These are phyloP conservation scores for Diddensiella transvaalensis DNA, from an alignment of 805 yeast genomes.

Conservation along the genomic window DNA sequence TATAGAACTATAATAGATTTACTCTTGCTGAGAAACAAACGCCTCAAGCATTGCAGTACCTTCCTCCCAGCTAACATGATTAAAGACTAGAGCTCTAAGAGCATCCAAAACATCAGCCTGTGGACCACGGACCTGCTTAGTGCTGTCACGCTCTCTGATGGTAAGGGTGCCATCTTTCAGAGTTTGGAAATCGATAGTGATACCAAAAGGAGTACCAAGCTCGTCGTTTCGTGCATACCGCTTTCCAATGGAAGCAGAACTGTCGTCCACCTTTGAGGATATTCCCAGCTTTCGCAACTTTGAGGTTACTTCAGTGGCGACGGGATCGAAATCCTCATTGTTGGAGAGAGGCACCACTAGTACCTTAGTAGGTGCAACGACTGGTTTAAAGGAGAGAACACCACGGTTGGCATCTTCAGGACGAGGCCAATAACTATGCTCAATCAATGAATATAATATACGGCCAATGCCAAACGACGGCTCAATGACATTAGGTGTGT, in stretches of 20 bases:
- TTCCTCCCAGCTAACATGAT: conserved; percentile 76
- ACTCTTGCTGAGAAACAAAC: conserved; percentile 63
- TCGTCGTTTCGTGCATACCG: conserved; percentile 98
- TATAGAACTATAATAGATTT: too few relatives aligned
- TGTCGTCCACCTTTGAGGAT: conserved; percentile 94
- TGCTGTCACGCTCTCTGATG: conserved; percentile 94
- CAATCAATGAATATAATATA: conserved; percentile 86
- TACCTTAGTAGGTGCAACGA: conserved; percentile 97
- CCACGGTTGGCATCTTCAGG: conserved; percentile 86
- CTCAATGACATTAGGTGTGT: conserved; percentile 94
- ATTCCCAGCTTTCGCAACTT: conserved; percentile 74
- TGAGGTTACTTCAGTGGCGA: conserved; percentile 64
- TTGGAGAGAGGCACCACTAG: conserved; percentile 89
- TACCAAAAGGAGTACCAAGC: conserved; percentile 97
- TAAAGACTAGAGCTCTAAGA: conserved; percentile 69
- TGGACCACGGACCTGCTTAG: conserved; percentile 93
- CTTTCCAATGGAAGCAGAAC: conserved; percentile 96
- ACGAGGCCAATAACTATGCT: conserved; percentile 93
- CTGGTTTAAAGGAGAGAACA: conserved; percentile 88
- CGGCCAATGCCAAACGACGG: conserved; percentile 99
- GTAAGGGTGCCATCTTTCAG: conserved; percentile 85
- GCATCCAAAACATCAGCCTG: conserved; percentile 67
- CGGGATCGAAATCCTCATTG: conserved; percentile 74
- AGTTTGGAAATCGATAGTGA: conserved; percentile 94
- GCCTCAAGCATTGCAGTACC: conserved; percentile 71